phyloP scores from a whole-genome alignment of 2,329 filamentous ascomycete genomes.

The Beauveria rudraprayagi region DNA sequence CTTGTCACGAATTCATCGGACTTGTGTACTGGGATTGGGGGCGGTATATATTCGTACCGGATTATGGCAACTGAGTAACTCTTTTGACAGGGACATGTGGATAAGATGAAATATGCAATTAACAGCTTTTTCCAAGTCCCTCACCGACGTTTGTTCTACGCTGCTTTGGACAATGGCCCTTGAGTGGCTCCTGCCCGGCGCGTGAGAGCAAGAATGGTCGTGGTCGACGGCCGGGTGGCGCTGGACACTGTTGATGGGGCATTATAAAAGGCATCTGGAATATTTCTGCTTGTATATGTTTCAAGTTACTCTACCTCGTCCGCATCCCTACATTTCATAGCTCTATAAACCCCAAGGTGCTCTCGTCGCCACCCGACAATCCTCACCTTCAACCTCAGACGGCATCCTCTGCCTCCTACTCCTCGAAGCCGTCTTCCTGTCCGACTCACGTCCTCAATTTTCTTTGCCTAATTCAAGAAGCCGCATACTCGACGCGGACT shows the following conservation, averaged over 20 bases:
- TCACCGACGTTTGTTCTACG: neutral
- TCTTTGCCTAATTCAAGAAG: too few species aligned
- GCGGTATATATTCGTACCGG: neutral
- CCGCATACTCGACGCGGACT: neutral
- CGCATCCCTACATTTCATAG: neutral
- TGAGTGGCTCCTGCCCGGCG: constrained; percentile 1
- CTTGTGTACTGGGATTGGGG: neutral
- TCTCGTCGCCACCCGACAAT: neutral
- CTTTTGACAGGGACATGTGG: neutral
- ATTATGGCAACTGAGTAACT: neutral
- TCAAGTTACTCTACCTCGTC: neutral
- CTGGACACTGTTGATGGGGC: neutral
- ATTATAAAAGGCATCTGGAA: too few species aligned
- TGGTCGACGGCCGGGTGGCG: neutral
- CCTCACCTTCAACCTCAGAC: neutral
- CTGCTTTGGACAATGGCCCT: neutral
- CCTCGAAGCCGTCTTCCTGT: neutral
- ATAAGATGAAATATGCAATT: neutral
- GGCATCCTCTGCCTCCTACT: neutral
- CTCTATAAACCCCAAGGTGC: neutral
- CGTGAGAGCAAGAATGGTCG: constrained; percentile 8
- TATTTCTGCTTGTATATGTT: neutral
- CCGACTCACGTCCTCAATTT: neutral
- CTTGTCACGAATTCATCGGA: neutral
- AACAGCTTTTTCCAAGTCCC: too few species aligned